phyloP scores from a whole-genome alignment of 2,329 filamentous ascomycete species.

The Verticillium dahliae region DNA sequence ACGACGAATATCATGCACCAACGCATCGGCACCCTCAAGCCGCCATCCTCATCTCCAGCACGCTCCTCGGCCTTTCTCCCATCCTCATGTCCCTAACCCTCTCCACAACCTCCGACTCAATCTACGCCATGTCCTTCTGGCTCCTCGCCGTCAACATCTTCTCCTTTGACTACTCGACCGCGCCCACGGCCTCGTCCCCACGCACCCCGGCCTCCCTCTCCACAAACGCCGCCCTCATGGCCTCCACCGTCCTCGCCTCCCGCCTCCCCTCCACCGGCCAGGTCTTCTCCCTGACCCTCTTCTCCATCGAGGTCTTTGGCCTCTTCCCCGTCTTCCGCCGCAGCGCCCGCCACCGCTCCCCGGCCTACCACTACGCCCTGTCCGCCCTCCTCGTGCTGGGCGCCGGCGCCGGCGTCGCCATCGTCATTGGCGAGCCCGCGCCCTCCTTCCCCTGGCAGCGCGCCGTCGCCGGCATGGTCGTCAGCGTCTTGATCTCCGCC shows the following conservation, averaged over 20 bases:
- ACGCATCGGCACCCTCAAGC: slow-evolving; percentile 76
- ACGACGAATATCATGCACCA: slow-evolving; percentile 35
- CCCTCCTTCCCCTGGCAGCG: slow-evolving; percentile 36
- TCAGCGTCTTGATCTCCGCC: slow-evolving; percentile 68
- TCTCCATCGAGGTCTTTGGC: slow-evolving; percentile 95
- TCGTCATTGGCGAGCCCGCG: slow-evolving; percentile 46
- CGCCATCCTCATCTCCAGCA: slow-evolving; percentile 86
- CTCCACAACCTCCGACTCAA: slow-evolving; percentile 88
- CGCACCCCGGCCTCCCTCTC: slow-evolving; percentile 62
- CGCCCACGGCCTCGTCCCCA: slow-evolving; percentile 33
- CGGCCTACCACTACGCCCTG: slow-evolving; percentile 71
- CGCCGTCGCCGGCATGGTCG: slow-evolving; percentile 63
- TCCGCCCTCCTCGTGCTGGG: slow-evolving; percentile 71
- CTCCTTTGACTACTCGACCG: slow-evolving; percentile 91
- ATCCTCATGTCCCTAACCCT: slow-evolving; percentile 95
- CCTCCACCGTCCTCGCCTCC: slow-evolving; percentile 86
- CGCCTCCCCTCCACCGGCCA: slow-evolving; percentile 84
- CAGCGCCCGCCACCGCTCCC: slow-evolving; percentile 75
- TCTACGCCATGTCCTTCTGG: slow-evolving; percentile 95
- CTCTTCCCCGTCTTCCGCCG: slow-evolving; percentile 96
- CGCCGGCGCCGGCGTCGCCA: slow-evolving; percentile 71
- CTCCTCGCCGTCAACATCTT: slow-evolving; percentile 93
- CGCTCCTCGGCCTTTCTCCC: slow-evolving; percentile 82
- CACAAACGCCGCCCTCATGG: slow-evolving; percentile 95
- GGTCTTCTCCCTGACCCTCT: slow-evolving; percentile 90